These are phyloP conservation scores for Kuraishia hungarica DNA, from an alignment of 805 yeast species.

Conservation along the genomic window DNA sequence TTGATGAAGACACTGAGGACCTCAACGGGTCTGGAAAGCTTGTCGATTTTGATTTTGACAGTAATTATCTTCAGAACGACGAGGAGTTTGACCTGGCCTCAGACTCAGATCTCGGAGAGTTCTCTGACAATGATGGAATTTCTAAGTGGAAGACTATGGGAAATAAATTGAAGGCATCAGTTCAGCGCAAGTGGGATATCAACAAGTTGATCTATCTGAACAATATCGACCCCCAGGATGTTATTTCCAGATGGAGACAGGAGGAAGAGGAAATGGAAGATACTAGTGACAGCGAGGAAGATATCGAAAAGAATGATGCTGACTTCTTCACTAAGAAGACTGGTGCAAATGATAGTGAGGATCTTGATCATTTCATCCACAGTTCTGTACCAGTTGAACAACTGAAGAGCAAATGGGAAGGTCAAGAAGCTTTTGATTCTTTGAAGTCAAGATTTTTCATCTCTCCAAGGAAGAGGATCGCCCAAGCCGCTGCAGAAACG, in stretches of 20 bases:
- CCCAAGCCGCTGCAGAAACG: slow-evolving; percentile 15
- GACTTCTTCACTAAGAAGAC: slow-evolving; percentile 48
- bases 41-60: slow-evolving; percentile 40
- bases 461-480: slow-evolving; percentile 39
- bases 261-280: slow-evolving; percentile 37
- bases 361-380: slow-evolving; percentile 30
- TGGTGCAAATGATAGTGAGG: slow-evolving; percentile 16
- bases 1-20: slow-evolving; percentile 29
- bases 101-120: slow-evolving; percentile 39
- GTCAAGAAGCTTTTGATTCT: slow-evolving; percentile 27
- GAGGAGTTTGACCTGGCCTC: slow-evolving; percentile 36
- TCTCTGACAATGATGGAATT: slow-evolving; percentile 27
- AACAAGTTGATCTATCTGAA: slow-evolving; percentile 74
- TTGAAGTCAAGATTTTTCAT: slow-evolving; percentile 41
- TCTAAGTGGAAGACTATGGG: slow-evolving; percentile 45
- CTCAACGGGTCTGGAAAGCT: slow-evolving; percentile 27
- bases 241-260: slow-evolving; percentile 60
- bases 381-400: slow-evolving; percentile 30
- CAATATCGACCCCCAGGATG: slow-evolving; percentile 68
- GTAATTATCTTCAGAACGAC: slow-evolving; percentile 21
- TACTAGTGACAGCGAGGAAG: slow-evolving; percentile 26
- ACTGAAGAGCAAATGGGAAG: slow-evolving; percentile 37
- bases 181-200: slow-evolving; percentile 64
- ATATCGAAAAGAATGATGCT: slow-evolving; percentile 36
- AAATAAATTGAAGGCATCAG: slow-evolving; percentile 45